Base-by-base conservation (phyloP, 75 land plant species). In the Azolla pinnata region DNA sequence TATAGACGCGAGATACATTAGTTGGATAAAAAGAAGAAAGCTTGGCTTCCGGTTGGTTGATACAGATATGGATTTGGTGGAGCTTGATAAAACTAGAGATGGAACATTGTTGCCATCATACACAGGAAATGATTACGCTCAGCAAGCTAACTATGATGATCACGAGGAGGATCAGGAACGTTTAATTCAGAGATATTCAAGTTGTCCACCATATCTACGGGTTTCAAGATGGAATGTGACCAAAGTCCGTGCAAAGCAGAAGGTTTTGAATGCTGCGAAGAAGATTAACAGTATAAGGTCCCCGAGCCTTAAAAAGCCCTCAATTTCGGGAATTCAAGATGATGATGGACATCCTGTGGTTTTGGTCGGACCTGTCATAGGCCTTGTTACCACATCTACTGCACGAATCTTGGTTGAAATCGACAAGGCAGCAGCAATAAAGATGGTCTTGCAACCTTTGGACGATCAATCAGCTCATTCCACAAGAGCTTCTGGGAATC, bases 291-390 rank as follows among this genome's bases (percentile, higher is more conserved):
- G 17, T 46, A 3, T 18, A 3, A 2, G 49, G 49, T 2, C 12
- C 49, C n/a, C 23, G 42, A 38, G 42, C 7, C 14, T 38, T 7
- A 7, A 7, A 38, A 14, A 38, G 14, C 12, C 2, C 14, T 46
- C 49, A 46, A 46, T 2, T 23, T 23, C 10, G 14, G 2, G 4
- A 46, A 23, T 17, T 17, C 10, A 4, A 46, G 3, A 17, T 3
- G 21, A 2, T 2, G 49, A 17, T 17, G 49, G 17, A 2, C n/a
- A 46, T 18, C 54, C 54, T 3, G 29, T 25, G 4, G 64, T 72
- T 32, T 23, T 71, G 42, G 69, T 75, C n/a, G 78, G 76, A 10
- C 78, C 78, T 18, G 68, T 75, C 3, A 75, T 75, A 42, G 78
- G 78, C 44, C 65, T 74, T 31, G 78, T 75, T 19, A 71, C 74